Conservation (phyloP, 495 filamentous ascomycete genomes). For the Aspergillus saccharolyticus region DNA sequence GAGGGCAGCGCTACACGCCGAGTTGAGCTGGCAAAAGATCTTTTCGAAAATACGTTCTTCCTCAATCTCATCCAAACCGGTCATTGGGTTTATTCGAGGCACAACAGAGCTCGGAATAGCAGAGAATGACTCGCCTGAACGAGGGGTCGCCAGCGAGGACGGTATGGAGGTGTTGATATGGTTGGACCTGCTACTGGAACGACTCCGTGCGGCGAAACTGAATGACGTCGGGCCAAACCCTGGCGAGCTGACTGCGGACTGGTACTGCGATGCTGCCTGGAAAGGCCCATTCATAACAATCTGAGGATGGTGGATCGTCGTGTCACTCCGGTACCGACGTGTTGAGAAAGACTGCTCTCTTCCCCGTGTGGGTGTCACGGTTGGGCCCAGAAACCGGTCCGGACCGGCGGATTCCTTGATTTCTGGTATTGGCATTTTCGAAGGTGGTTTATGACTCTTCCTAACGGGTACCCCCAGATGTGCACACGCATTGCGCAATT, state of each 20-base stretch:
- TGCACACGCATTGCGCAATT: conserved; percentile 57
- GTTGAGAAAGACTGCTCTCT: conserved; percentile 43
- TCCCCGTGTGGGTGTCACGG: conserved; percentile 55
- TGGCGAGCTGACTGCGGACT: conserved; percentile 32
- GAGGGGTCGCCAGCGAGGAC: conserved; percentile 57
- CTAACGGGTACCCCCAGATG: conserved; percentile 33
- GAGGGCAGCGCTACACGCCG: conserved; percentile 61
- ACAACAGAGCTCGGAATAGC: conserved; percentile 43
- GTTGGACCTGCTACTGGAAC: conserved; percentile 49
- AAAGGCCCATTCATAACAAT: conserved; percentile 23
- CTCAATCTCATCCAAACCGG: conserved; percentile 58
- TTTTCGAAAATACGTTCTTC: conserved; percentile 76
- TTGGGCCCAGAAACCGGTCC: conserved; percentile 41
- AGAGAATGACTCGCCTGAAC: conserved; percentile 74
- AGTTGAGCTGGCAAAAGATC: conserved; percentile 67
- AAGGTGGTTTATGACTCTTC: conserved; percentile 16
- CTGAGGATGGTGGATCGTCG: conserved; percentile 55
- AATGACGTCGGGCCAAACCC: conserved; percentile 31
- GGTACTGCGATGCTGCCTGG: conserved; percentile 23
- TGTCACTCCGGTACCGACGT: conserved; percentile 56
- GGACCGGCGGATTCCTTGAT: conserved; percentile 19
- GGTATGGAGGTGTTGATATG: conserved; percentile 43
- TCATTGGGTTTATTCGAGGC: conserved; percentile 48
- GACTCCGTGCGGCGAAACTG: conserved; percentile 36
- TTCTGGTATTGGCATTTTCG: conserved; percentile 27